Percentiles rank a stretch among this genome's conserved stretches.
Evolutionary conservation across 1,139 yeast species (phyloP).

Genomic region (Petasospora rhodanensis): DNA sequence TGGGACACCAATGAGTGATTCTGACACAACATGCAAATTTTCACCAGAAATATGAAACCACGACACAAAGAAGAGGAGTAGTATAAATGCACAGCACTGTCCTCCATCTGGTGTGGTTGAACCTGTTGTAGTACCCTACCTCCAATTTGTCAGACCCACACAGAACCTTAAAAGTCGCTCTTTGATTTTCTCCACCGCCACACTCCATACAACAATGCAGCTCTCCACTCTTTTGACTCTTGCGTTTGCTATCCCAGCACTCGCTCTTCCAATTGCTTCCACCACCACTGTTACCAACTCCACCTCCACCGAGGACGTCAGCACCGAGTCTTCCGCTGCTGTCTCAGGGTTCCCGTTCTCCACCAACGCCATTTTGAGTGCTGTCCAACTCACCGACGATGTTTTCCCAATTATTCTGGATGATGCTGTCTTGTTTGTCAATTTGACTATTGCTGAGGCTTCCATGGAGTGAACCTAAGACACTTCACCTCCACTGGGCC

Average conservation of each 20-base stretch:
- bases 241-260: background rate
- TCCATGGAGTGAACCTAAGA: too few species aligned
- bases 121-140: too few species aligned
- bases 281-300: background rate
- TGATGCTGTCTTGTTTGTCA: conserved; percentile 19
- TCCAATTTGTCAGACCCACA: too few species aligned
- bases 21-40: conserved; percentile 1
- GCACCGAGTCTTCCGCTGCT: too few species aligned
- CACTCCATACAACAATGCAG: background rate
- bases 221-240: background rate
- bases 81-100: too few species aligned
- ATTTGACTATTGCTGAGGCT: conserved; percentile 20
- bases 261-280: background rate
- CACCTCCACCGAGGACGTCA: background rate
- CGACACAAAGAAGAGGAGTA: too few species aligned
- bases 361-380: conserved; percentile 18
- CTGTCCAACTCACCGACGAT: conserved; percentile 13
- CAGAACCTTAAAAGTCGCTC: too few species aligned
- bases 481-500: too few species aligned
- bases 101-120: too few species aligned
- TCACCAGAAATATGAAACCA: too few species aligned
- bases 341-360: conserved; percentile 20
- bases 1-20: conserved; percentile 2
- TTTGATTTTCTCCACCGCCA: too few species aligned
- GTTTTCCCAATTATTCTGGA: conserved; percentile 15